Conservation (phyloP, 331 rosid genomes). For the Quercus phellos region DNA sequence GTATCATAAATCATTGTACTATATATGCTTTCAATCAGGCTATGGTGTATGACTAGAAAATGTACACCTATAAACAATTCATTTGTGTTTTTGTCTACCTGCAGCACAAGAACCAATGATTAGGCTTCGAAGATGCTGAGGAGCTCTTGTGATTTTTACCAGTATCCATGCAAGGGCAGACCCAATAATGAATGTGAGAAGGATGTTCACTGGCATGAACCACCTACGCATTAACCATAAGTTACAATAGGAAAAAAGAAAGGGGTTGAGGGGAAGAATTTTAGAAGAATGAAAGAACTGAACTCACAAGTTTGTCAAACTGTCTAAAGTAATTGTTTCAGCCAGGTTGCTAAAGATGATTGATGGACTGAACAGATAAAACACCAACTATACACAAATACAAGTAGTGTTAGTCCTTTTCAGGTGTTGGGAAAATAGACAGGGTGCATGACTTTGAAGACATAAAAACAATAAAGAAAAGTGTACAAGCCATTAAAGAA, state of each 20-base stretch:
- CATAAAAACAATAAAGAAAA: too few species aligned
- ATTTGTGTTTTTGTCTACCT: slow-evolving; percentile 9
- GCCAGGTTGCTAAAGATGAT: background rate
- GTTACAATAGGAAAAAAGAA: background rate
- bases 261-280: background rate
- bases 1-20: background rate
- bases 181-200: slow-evolving; percentile 36
- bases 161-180: slow-evolving; percentile 38
- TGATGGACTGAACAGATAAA: background rate
- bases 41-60: background rate
- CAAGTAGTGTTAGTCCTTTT: background rate
- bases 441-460: too few species aligned
- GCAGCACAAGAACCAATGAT: slow-evolving; percentile 42
- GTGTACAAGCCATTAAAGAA: too few species aligned
- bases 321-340: background rate
- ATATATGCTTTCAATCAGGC: background rate
- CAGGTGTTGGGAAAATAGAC: too few species aligned
- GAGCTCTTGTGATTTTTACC: slow-evolving; percentile 32
- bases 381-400: background rate
- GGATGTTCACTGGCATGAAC: slow-evolving; percentile 47
- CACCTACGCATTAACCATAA: slow-evolving; percentile 28
- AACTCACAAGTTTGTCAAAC: background rate
- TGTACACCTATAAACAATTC: background rate
- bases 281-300: background rate
- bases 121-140: slow-evolving; percentile 43